Evolutionary conservation across 495 filamentous ascomycete genomes (phyloP), one percentile per base, ranked within the genome.

Genomic region (Xylaria nigripes): DNA sequence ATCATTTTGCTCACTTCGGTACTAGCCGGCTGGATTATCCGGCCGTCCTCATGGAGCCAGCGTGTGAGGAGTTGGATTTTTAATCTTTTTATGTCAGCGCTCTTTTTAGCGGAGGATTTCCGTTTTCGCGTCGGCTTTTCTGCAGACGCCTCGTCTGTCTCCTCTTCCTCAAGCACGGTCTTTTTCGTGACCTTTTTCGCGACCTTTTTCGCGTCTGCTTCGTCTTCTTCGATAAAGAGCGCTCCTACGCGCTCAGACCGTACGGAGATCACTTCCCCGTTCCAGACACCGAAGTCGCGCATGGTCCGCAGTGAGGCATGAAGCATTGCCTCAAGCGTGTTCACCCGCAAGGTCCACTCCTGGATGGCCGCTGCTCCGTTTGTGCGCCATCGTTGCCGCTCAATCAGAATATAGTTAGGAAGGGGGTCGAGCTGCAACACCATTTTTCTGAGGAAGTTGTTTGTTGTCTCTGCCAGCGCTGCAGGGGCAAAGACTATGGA

Each of bases 261-360:
- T 29, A 79, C 60, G 6, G 70, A 60, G 2, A 60, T 19, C 5
- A 78, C 59, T 12, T 60, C 55, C 21, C 72, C 74, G 3, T 58
- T 6, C 69, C 70, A 75, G 8, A 64, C 25, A 25, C 70, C 70
- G 23, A 79, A 65, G 10, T 63, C 60, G 25, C 67, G 65, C 47
- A 89, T 61, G 15, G 84, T 77, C 24, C 76, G 69, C 8, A 96
- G 67, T n/a, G 85, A 75, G 23, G 86, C 87, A 70, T 93, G 85
- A 1, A 96, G 66, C 85, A 96, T 95, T 0, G 82, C 80, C 68
- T 97, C 92, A 19, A 97, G 80, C 65, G 89, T 86, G 57, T 95
- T 94, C 3, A 96, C 91, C 2, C 90, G 77, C 29, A 96, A 56
- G 18, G 90, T 95, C 93, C 92, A 96, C 68, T 97, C 89, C 32